Conservation (phyloP, 148 eudicot species). For the Linanthus parryae region DNA sequence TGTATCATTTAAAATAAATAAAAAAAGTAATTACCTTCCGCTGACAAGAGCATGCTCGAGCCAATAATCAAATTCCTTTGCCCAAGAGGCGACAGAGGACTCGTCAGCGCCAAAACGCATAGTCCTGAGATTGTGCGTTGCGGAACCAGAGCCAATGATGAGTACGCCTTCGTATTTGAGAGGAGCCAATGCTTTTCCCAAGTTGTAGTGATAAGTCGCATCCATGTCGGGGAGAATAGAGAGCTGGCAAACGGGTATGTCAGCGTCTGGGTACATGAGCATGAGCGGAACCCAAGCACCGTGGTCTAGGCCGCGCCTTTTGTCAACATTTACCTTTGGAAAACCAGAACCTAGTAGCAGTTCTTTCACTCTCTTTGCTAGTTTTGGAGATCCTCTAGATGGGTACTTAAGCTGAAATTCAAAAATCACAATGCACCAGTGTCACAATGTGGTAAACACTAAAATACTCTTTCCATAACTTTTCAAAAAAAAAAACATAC, state of each 20-base stretch:
- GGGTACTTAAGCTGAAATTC: conserved; percentile 95
- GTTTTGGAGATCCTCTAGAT: conserved; percentile 76
- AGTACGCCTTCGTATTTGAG: conserved; percentile 80
- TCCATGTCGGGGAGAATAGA: conserved; percentile 53
- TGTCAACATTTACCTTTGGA: conserved; percentile 41
- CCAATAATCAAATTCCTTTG: conserved; percentile 70
- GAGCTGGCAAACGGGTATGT: conserved; percentile 88
- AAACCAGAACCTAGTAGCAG: conserved; percentile 48
- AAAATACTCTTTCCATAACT: no score
- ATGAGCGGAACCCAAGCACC: conserved; percentile 91
- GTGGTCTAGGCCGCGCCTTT: conserved; percentile 82
- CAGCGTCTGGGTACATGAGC: conserved; percentile 90
- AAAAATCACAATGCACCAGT: no score
- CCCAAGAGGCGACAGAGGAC: conserved; percentile 51
- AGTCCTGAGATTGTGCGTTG: conserved; percentile 62
- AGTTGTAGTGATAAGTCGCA: conserved; percentile 60
- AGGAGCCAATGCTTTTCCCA: conserved; percentile 73
- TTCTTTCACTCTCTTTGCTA: conserved; percentile 64
- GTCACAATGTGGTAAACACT: no score
- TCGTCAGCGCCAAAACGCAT: conserved; percentile 7
- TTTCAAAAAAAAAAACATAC: no score
- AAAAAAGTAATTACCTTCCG: conserved; percentile 56
- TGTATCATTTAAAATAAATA: no score
- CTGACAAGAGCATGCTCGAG: conserved; percentile 61
- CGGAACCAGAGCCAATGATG: conserved; percentile 75